Evolutionary conservation across 2,329 filamentous ascomycete genomes (phyloP).

Genomic region (Colletotrichum tropicicola): DNA sequence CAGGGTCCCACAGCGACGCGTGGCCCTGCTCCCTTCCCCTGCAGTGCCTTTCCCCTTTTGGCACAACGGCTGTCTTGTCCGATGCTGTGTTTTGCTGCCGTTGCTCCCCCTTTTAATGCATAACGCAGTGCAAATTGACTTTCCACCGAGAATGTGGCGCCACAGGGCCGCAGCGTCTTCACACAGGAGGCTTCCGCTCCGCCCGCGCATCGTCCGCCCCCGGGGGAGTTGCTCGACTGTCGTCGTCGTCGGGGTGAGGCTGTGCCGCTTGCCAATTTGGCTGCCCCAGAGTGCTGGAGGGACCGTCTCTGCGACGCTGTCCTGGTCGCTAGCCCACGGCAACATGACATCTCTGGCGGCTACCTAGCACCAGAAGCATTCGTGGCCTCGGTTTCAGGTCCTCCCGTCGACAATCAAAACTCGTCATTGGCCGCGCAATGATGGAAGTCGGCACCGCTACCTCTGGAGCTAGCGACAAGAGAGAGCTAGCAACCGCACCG

Average conservation of each 20-base stretch:
- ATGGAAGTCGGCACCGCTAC: slow-evolving; percentile 13
- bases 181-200: slow-evolving; percentile 14
- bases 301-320: neutral
- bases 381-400: slow-evolving; percentile 17
- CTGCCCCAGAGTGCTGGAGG: neutral
- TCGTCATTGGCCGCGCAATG: slow-evolving; percentile 23
- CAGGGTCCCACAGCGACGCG: slow-evolving; percentile 21
- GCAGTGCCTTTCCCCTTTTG: neutral
- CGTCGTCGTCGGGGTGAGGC: neutral
- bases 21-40: slow-evolving; percentile 17
- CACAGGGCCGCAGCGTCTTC: too few species aligned
- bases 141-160: slow-evolving; percentile 8
- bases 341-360: slow-evolving; percentile 9
- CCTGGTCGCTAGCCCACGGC: neutral
- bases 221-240: neutral
- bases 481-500: neutral
- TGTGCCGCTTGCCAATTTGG: neutral
- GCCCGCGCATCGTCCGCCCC: slow-evolving; percentile 8
- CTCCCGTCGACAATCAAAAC: neutral
- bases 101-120: slow-evolving; percentile 1
- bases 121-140: neutral
- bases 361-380: slow-evolving; percentile 15
- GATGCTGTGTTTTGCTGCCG: neutral
- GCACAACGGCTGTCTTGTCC: neutral
- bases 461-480: neutral